These are phyloP conservation scores for Lyophyllum atratum DNA, from an alignment of 768 basidiomycete genomes.

Conservation along the genomic window DNA sequence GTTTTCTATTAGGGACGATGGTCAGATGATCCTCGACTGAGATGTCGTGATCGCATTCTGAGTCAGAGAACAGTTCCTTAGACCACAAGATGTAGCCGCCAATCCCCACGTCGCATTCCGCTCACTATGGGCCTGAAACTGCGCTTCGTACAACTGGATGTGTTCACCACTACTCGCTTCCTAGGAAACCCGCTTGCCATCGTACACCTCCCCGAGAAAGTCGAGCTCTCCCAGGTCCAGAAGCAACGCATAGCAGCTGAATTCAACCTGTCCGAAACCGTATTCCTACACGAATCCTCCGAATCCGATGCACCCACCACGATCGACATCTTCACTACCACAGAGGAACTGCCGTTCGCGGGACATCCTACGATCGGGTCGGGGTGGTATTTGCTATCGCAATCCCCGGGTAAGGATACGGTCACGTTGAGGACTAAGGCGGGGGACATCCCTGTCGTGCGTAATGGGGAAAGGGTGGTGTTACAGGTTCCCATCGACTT, in stretches of 20 bases:
- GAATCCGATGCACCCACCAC: slow-evolving; percentile 22
- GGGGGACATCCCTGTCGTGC: slow-evolving; percentile 38
- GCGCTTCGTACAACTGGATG: slow-evolving; percentile 37
- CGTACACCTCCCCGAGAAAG: slow-evolving; percentile 34
- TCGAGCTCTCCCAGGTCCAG: slow-evolving; percentile 32
- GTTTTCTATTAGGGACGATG: not conserved
- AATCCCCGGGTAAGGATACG: slow-evolving; percentile 14
- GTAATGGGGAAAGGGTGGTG: slow-evolving; percentile 28
- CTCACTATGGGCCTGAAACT: slow-evolving; percentile 17
- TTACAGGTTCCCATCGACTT: slow-evolving; percentile 43
- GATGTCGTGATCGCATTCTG: not conserved
- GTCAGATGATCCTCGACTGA: not conserved
- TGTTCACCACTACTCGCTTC: slow-evolving; percentile 42
- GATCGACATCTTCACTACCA: slow-evolving; percentile 44
- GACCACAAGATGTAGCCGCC: not conserved
- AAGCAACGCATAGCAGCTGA: slow-evolving; percentile 47
- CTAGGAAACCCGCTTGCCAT: slow-evolving; percentile 48
- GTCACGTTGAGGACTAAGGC: slow-evolving; percentile 42
- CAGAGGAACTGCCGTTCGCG: slow-evolving; percentile 44
- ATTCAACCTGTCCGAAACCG: slow-evolving; percentile 52
- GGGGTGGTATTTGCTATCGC: slow-evolving; percentile 41
- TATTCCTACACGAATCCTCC: slow-evolving; percentile 39
- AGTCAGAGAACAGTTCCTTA: not conserved
- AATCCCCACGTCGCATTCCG: not conserved
- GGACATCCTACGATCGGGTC: slow-evolving; percentile 48